These are phyloP conservation scores for Cystobasidium onofrii DNA, from an alignment of 768 basidiomycete genomes.

Conservation along the genomic window DNA sequence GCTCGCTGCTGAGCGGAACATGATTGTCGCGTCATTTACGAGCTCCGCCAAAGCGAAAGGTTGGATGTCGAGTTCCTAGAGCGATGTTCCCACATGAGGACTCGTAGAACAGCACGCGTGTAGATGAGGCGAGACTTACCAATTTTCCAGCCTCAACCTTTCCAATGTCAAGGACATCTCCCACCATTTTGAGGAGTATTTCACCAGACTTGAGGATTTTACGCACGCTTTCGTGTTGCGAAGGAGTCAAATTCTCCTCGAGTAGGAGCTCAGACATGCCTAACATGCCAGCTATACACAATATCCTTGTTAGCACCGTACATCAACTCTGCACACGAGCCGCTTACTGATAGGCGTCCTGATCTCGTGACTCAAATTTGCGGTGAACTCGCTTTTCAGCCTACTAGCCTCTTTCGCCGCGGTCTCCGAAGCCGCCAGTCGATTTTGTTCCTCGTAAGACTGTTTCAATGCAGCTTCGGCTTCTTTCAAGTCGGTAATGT, in stretches of 20 bases:
- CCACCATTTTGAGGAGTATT: constrained; percentile 36
- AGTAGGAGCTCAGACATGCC: constrained; percentile 36
- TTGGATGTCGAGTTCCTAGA: constrained; percentile 27
- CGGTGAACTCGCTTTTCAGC: constrained; percentile 38
- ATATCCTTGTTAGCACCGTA: background rate
- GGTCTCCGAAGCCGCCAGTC: constrained; percentile 32
- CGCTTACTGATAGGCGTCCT: constrained; percentile 33
- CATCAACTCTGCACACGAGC: too few relatives aligned
- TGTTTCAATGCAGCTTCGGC: constrained; percentile 27
- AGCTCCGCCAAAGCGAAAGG: constrained; percentile 34
- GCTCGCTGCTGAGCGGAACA: constrained; percentile 32
- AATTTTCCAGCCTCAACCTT: constrained; percentile 40
- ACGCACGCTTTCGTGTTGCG: constrained; percentile 16
- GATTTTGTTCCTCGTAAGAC: constrained; percentile 1
- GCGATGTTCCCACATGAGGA: background rate
- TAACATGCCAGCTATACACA: constrained; percentile 30
- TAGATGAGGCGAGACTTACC: background rate
- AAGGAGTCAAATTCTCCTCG: constrained; percentile 13
- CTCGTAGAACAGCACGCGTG: background rate
- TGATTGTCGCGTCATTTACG: constrained; percentile 29
- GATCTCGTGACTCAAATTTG: constrained; percentile 38
- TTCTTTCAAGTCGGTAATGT: constrained; percentile 32
- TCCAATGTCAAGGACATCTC: constrained; percentile 36
- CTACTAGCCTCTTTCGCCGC: constrained; percentile 37
- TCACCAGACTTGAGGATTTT: constrained; percentile 39